These are phyloP conservation scores for Vaccinium darrowii DNA, from an alignment of 148 eudicot genomes.

Conservation along the genomic window DNA sequence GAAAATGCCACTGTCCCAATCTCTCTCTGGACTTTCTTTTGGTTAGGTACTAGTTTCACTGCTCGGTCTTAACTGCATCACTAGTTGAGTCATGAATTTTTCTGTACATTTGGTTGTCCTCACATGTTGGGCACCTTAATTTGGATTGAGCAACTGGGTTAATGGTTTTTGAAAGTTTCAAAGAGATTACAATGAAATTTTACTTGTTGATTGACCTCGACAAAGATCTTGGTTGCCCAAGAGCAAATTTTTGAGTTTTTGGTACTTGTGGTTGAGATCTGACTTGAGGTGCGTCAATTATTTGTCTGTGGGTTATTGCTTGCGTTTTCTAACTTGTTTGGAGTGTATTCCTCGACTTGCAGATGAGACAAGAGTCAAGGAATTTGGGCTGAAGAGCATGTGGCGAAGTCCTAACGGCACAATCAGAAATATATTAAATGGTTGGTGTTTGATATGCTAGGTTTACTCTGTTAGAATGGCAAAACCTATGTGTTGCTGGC, in stretches of 20 bases:
- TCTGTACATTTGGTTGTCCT: neutral
- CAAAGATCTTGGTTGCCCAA: neutral
- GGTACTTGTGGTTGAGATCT: slow-evolving; percentile 5
- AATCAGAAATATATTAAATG: slow-evolving; percentile 70
- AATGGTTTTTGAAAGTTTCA: neutral
- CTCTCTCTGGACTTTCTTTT: neutral
- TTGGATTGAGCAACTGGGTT: neutral
- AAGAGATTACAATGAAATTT: neutral
- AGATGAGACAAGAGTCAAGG: slow-evolving; percentile 73
- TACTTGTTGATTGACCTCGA: slow-evolving; percentile 2
- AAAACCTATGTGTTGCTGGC: neutral
- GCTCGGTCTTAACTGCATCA: neutral
- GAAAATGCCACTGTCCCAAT: neutral
- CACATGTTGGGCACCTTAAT: neutral
- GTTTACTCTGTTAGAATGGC: neutral
- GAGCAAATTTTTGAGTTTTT: neutral
- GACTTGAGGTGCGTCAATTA: neutral
- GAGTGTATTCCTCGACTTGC: slow-evolving; percentile 24
- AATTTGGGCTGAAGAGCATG: slow-evolving; percentile 69
- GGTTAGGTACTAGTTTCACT: neutral
- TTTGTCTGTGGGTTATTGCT: slow-evolving; percentile 5
- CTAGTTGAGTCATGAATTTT: neutral
- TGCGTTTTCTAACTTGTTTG: neutral
- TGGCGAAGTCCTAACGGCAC: slow-evolving; percentile 88
- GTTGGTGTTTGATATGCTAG: slow-evolving; percentile 30